A percentile compares a stretch with the other conserved stretches of the same genome.
Evolutionary conservation across 2,329 filamentous ascomycete genomes (phyloP).

Genomic region (Aotearoamyces nothofagi): DNA sequence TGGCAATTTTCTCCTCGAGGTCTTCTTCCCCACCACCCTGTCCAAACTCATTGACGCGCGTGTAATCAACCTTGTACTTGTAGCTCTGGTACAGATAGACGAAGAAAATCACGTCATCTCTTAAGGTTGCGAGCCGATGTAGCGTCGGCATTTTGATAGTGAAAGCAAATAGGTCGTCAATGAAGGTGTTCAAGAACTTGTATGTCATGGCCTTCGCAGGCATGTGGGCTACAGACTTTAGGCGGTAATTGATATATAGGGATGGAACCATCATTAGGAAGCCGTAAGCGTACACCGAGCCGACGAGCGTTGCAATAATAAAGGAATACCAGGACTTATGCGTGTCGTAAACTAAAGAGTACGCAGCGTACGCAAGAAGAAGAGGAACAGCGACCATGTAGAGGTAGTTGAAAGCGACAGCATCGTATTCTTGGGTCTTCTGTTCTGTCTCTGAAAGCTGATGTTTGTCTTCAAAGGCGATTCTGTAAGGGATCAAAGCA

Average conservation of each 20-base stretch:
- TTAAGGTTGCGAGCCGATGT: constrained; percentile 78
- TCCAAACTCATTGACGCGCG: constrained; percentile 90
- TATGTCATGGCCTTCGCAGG: constrained; percentile 92
- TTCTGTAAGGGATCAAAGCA: constrained; percentile 60
- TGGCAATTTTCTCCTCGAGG: constrained; percentile 32
- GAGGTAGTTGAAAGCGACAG: constrained; percentile 95
- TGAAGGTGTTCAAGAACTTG: constrained; percentile 98
- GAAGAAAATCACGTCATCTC: constrained; percentile 97
- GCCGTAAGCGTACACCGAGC: constrained; percentile 92
- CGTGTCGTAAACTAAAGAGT: constrained; percentile 81
- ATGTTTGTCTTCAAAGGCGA: constrained; percentile 93
- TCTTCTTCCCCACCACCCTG: constrained; percentile 90
- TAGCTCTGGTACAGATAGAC: constrained; percentile 91
- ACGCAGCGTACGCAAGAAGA: constrained; percentile 74
- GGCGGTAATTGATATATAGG: constrained; percentile 96
- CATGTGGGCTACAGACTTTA: constrained; percentile 95
- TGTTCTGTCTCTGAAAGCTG: constrained; percentile 88
- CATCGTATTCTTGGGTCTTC: constrained; percentile 96
- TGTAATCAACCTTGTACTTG: constrained; percentile 85
- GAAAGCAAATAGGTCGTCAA: constrained; percentile 96
- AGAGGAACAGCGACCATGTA: constrained; percentile 86
- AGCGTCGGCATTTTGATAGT: constrained; percentile 98
- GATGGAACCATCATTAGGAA: constrained; percentile 99
- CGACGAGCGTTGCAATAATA: constrained; percentile 86
- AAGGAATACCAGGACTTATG: constrained; percentile 99